Conservation (phyloP, 345 rosid species). For the Eucalyptus albens region DNA sequence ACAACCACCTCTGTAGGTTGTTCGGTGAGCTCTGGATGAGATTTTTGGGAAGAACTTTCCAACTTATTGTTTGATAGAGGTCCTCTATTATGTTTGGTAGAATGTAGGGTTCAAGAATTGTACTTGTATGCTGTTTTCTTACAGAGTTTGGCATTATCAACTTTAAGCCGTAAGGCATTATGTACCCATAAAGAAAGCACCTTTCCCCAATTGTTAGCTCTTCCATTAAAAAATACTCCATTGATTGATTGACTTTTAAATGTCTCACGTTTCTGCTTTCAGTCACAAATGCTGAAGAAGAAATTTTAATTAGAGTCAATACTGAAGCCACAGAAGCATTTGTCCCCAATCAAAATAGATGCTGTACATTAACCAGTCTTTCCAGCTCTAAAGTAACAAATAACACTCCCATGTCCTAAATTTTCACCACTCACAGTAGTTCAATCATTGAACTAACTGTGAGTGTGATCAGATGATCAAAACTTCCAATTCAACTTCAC, state of each 20-base stretch:
- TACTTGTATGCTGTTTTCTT: not conserved
- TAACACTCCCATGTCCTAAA: not conserved
- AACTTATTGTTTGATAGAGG: not conserved
- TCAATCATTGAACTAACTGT: not conserved
- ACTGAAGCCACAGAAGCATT: not conserved
- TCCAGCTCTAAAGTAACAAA: not conserved
- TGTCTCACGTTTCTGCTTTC: not conserved
- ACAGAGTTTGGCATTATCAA: not conserved
- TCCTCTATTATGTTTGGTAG: not conserved
- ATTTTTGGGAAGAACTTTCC: not conserved
- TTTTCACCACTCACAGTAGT: not conserved
- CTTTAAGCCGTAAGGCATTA: not conserved
- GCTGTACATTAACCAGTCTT: not conserved
- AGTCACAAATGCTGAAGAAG: not conserved
- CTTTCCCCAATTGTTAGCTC: not conserved
- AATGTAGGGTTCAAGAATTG: not conserved
- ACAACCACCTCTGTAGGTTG: not conserved
- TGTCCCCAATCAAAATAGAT: not conserved
- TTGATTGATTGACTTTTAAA: not conserved
- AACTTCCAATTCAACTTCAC: not conserved
- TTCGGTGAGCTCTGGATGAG: not conserved
- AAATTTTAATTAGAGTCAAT: not conserved
- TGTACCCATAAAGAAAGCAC: not conserved
- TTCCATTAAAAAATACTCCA: not conserved
- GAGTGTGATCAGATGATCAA: not conserved